phyloP scores from a whole-genome alignment of 2,329 filamentous ascomycete species.

The Phoma herbarum region DNA sequence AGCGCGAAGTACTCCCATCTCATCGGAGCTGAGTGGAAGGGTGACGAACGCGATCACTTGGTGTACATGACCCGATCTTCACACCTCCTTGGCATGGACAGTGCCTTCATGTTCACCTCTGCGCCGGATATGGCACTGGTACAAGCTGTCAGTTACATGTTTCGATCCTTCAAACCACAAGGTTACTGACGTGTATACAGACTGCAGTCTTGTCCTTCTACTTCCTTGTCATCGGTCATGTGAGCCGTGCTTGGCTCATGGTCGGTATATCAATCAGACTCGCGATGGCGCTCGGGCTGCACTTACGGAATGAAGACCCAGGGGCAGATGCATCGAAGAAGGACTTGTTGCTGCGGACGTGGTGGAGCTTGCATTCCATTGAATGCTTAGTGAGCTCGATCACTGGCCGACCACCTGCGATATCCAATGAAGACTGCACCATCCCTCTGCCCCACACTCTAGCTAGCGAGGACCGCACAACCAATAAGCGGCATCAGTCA shows the following conservation, averaged over 20 bases:
- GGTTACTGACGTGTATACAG: too few species aligned
- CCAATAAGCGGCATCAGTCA: too few species aligned
- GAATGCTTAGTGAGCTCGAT: constrained; percentile 51
- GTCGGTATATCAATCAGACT: constrained; percentile 51
- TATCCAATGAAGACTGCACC: constrained; percentile 47
- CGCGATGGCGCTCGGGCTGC: constrained; percentile 50
- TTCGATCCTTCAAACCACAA: too few species aligned
- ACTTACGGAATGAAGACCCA: constrained; percentile 49
- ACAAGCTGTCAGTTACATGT: constrained; percentile 49
- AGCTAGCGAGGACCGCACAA: too few species aligned
- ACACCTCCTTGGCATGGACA: constrained; percentile 33
- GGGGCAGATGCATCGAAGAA: constrained; percentile 33
- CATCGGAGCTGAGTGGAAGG: constrained; percentile 37
- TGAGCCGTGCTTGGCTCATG: constrained; percentile 47
- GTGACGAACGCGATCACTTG: constrained; percentile 47
- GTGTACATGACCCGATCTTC: constrained; percentile 50
- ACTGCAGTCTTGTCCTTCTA: constrained; percentile 39
- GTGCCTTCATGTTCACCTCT: constrained; percentile 31
- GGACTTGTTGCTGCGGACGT: constrained; percentile 49
- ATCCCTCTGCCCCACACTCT: constrained; percentile 47
- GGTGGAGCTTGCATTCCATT: constrained; percentile 52
- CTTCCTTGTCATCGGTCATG: constrained; percentile 39
- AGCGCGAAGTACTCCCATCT: constrained; percentile 51
- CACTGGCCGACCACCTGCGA: constrained; percentile 51
- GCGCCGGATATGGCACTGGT: constrained; percentile 50